Percentiles rank a stretch among this genome's conserved stretches.
Evolutionary conservation across 768 basidiomycete genomes (phyloP).

Genomic region (Pleurotus sapidus): DNA sequence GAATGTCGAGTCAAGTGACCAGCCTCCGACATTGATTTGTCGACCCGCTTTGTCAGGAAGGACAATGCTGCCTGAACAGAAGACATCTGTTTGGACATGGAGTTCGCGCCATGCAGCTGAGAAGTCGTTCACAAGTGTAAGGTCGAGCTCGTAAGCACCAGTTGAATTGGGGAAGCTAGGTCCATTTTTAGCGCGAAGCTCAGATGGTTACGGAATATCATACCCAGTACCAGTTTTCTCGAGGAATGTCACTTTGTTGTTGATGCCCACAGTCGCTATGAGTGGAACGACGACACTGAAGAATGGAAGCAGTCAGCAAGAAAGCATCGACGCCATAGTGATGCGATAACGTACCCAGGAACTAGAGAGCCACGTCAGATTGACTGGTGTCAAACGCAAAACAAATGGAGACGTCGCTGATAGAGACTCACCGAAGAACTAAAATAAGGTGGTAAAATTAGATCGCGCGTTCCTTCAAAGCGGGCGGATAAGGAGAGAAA

Average conservation of each 20-base stretch:
- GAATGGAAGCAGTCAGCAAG: constrained; percentile 3
- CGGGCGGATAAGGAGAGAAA: constrained; percentile 3
- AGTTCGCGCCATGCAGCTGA: constrained; percentile 68
- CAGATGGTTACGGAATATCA: constrained; percentile 8
- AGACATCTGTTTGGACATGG: constrained; percentile 76
- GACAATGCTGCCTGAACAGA: constrained; percentile 72
- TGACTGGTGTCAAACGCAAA: neutral
- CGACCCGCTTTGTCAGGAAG: constrained; percentile 74
- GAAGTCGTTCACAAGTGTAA: constrained; percentile 49
- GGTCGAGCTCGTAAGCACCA: constrained; percentile 61
- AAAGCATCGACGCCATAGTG: constrained; percentile 3
- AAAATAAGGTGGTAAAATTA: constrained; percentile 5
- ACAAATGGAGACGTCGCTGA: neutral
- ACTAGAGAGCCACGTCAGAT: constrained; percentile 26
- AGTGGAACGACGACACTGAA: constrained; percentile 70
- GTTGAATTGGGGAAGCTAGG: constrained; percentile 7
- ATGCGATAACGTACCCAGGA: constrained; percentile 37
- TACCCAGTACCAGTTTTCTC: constrained; percentile 71
- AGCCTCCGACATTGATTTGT: constrained; percentile 63
- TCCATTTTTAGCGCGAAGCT: neutral
- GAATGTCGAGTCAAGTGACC: constrained; percentile 70
- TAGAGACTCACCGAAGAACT: constrained; percentile 45
- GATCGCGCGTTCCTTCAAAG: neutral
- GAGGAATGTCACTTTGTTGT: constrained; percentile 79
- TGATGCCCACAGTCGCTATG: constrained; percentile 73